Conservation (phyloP, 495 filamentous ascomycete species). For the Cetradonia linearis region DNA sequence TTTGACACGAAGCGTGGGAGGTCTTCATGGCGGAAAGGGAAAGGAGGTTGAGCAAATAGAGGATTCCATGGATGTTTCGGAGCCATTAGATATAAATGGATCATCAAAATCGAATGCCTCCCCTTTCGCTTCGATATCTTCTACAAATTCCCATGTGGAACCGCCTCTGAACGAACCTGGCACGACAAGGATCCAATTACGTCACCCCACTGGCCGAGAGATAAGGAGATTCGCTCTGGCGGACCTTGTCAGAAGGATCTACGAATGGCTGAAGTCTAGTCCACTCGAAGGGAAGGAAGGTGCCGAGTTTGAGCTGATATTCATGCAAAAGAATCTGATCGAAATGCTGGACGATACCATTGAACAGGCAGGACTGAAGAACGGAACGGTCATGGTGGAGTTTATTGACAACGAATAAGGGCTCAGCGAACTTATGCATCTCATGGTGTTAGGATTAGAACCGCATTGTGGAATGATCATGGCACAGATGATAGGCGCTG, state of each 20-base stretch:
- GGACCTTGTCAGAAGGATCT: conserved; percentile 75
- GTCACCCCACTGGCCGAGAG: conserved; percentile 66
- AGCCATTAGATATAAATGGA: conserved; percentile 26
- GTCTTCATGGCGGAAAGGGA: conserved; percentile 56
- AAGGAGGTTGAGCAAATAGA: conserved; percentile 36
- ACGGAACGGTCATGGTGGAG: conserved; percentile 87
- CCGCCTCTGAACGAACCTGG: conserved; percentile 56
- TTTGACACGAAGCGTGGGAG: conserved; percentile 54
- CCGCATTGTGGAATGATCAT: neutral
- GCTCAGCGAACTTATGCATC: conserved; percentile 1
- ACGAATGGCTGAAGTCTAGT: conserved; percentile 92
- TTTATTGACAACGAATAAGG: conserved; percentile 49
- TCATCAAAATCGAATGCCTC: conserved; percentile 26
- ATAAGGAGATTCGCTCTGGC: conserved; percentile 71
- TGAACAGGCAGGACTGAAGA: conserved; percentile 74
- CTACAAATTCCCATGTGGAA: conserved; percentile 63
- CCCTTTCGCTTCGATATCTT: conserved; percentile 57
- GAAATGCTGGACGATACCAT: conserved; percentile 61
- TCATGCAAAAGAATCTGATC: conserved; percentile 71
- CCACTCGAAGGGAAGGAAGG: conserved; percentile 64
- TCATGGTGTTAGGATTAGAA: neutral
- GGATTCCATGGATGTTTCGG: conserved; percentile 28
- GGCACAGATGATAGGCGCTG: neutral
- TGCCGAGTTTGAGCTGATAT: conserved; percentile 73
- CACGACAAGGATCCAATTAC: conserved; percentile 84